Evolutionary conservation across 2,329 filamentous ascomycete species (phyloP), one percentile per base, ranked within the genome.

Genomic region (Ophiostoma sp.): DNA sequence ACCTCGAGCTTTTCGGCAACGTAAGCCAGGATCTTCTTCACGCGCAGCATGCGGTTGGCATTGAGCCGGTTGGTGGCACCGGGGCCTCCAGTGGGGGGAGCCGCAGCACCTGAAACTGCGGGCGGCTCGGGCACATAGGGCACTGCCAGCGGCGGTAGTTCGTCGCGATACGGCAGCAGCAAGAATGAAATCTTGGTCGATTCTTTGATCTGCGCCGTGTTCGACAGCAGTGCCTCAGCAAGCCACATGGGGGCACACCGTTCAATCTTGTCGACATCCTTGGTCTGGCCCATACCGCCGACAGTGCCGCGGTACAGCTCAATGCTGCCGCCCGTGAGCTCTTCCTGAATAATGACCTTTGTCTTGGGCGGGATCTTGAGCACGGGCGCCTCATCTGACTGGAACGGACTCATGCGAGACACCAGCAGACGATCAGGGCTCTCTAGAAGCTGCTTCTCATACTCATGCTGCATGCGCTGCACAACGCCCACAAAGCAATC

Each of bases 161-260:
- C 79, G 72, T 92, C 89, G 74, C 91, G 84, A 80, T 86, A 93
- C 0, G 95, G 93, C 73, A 95, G 87, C 38, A 99, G 82, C 16
- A 97, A 85, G 75, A 99, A 99, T 3, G 92, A 93, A n/a, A 98
- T 89, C 82, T 99, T 99, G 73, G 94, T 87, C 1, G 93, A 88
- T n/a, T 98, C 95, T 80, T 98, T 98, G 69, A 84, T 79, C 0
- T 93, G 92, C 8, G 92, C 86, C 76, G 87, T 84, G 76, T 97
- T 97, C 82, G 92, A 76, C 64, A 99, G 81, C 14, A 99, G 81
- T 47, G 97, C 85, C 72, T 98, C 93, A 14, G 91, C 93, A 6
- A 99, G 83, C 95, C 95, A 99, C 82, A 91, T 89, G 1, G 95
- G 94, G 5, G 90, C 93, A 55, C 89, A 86, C 74, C 92, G 90